phyloP scores from a whole-genome alignment of 2,329 filamentous ascomycete species.

The Zymoseptoria brevis region DNA sequence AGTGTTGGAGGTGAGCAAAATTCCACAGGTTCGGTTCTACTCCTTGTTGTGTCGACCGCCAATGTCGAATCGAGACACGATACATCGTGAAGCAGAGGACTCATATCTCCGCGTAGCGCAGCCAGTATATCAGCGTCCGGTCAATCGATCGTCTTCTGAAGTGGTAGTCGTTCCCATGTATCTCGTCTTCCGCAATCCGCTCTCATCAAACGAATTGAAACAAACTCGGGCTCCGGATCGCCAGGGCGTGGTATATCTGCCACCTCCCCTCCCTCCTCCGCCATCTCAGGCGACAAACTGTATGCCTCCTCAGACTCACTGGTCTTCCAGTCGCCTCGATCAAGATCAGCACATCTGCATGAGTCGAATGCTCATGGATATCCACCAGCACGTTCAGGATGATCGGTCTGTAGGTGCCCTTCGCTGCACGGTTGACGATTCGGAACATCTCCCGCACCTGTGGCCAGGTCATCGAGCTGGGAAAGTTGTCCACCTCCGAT shows the following conservation, averaged over 20 bases:
- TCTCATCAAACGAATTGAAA: background rate
- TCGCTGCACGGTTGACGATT: background rate
- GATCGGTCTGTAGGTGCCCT: background rate
- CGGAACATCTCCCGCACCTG: slow-evolving; percentile 4
- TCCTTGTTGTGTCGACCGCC: background rate
- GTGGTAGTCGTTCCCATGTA: background rate
- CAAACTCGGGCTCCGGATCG: slow-evolving; percentile 2
- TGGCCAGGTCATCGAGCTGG: slow-evolving; percentile 1
- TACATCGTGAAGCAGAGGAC: background rate
- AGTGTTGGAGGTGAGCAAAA: background rate
- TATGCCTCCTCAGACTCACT: slow-evolving; percentile 3
- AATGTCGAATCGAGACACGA: background rate
- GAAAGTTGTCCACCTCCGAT: slow-evolving; percentile 6
- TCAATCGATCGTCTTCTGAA: background rate
- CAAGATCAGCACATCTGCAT: slow-evolving; percentile 5
- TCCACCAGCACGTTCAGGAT: slow-evolving; percentile 4
- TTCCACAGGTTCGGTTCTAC: background rate
- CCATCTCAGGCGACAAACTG: slow-evolving; percentile 6
- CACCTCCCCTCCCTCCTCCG: slow-evolving; percentile 4
- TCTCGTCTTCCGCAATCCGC: background rate
- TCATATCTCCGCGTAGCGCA: background rate
- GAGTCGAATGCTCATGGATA: slow-evolving; percentile 4
- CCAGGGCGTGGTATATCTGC: slow-evolving; percentile 2
- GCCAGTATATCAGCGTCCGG: background rate
- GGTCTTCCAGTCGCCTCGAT: slow-evolving; percentile 4